These are phyloP conservation scores for Colletotrichum salicis DNA, from an alignment of 2,329 filamentous ascomycete species.

Conservation along the genomic window DNA sequence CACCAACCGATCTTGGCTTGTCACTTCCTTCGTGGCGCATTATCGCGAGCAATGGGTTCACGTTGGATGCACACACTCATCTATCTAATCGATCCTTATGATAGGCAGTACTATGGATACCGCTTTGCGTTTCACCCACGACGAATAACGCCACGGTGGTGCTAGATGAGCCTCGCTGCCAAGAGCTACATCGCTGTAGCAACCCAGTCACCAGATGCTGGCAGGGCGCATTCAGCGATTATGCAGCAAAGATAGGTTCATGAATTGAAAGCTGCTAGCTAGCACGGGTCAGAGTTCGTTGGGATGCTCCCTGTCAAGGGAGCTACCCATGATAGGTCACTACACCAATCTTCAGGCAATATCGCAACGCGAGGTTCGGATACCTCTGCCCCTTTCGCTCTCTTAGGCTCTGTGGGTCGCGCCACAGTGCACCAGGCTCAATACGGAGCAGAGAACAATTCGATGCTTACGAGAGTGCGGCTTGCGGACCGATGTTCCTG, in stretches of 20 bases:
- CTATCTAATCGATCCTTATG: no score
- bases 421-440: neutral
- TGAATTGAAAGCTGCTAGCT: neutral
- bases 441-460: neutral
- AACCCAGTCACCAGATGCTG: neutral
- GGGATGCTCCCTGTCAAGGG: neutral
- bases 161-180: neutral
- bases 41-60: neutral
- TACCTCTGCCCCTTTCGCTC: neutral
- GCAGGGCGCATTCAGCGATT: neutral
- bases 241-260: neutral
- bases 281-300: neutral
- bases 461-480: neutral
- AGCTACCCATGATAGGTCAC: neutral
- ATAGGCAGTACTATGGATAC: no score
- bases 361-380: neutral
- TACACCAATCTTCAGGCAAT: neutral
- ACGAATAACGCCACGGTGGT: neutral
- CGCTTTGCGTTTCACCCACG: neutral
- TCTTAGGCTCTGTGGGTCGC: neutral
- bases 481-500: neutral
- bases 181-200: neutral
- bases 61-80: no score
- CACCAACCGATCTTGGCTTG: neutral
- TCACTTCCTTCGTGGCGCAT: neutral